Evolutionary conservation across 2,329 filamentous ascomycete genomes (phyloP), one percentile per base, ranked within the genome.

Genomic region (Trichoderma cornu-damae): DNA sequence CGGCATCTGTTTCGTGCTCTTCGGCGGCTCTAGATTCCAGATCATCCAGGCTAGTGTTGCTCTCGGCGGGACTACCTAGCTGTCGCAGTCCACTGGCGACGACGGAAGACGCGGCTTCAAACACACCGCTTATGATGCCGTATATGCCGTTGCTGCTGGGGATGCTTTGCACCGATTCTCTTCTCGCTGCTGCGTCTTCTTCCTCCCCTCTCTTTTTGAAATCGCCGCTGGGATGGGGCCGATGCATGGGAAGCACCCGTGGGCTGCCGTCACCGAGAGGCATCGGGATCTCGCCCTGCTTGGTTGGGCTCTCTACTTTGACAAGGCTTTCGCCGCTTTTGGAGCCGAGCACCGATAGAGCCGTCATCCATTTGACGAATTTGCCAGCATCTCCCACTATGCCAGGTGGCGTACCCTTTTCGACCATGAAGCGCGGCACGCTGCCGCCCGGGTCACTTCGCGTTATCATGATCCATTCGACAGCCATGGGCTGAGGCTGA

Each of bases 391-490:
- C 91, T 40, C 79, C 79, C 24, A 90, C 81, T 64, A 96, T 94
- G 34, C 89, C 89, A 9, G 80, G 84, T 0, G 91, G 91, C 0
- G 91, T 96, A 28, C 88, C 89, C 68, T 89, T 85, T 66, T 96
- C 91, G n/a, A 96, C 89, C 80, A 96, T 86, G 73, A 94, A 96
- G 12, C 89, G 82, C 1, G 91, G 91, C 16, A 96, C 91, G 59
- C 85, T 93, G 52, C 91, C 91, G 9, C 91, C 91, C 3, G 91
- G 90, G 65, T 96, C 90, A 69, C 88, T 93, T 48, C 91, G 80
- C 1, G 90, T 96, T 16, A 96, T 84, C 91, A 96, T 96, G 60
- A 94, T 82, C 91, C 91, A 96, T 70, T 96, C 91, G 1, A 96
- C 69, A 24, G 76, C 72, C 26, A 71, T 75, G n/a, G 74, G 68